phyloP scores from a whole-genome alignment of 352 stramenopile genomes.

The Globisporangium cederbergense region DNA sequence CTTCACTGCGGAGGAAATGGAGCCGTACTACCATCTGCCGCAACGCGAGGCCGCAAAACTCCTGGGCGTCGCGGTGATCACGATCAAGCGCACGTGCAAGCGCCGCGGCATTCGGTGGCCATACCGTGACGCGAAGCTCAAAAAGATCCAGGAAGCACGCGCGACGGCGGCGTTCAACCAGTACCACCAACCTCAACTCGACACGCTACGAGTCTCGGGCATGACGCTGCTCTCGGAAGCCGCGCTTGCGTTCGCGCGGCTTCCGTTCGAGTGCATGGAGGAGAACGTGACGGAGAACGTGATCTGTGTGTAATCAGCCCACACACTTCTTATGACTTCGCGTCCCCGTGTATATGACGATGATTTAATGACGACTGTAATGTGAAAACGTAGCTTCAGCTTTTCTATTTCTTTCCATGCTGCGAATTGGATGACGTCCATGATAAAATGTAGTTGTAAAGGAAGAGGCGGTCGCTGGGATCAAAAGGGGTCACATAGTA shows the following conservation, averaged over 20 bases:
- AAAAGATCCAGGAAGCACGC: slow-evolving; percentile 9
- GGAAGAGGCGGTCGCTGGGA: no score
- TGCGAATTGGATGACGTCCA: no score
- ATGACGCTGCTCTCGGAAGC: slow-evolving; percentile 7
- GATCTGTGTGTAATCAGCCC: neutral
- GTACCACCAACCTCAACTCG: neutral
- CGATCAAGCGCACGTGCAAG: slow-evolving; percentile 40
- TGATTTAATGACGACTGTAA: neutral
- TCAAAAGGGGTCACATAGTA: no score
- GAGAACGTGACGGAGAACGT: neutral
- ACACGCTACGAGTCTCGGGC: neutral
- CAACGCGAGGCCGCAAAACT: slow-evolving; percentile 31
- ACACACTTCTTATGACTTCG: no score
- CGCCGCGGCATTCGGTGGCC: slow-evolving; percentile 28
- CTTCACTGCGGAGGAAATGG: slow-evolving; percentile 32
- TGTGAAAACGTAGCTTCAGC: neutral
- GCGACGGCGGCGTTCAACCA: neutral
- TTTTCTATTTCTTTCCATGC: no score
- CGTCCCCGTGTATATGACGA: no score
- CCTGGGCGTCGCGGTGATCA: slow-evolving; percentile 34
- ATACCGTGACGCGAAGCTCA: slow-evolving; percentile 34
- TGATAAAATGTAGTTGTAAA: no score
- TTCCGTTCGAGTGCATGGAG: slow-evolving; percentile 14
- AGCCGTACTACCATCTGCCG: slow-evolving; percentile 45
- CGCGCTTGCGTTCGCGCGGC: slow-evolving; percentile 9